Percentiles rank a stretch among this genome's conserved stretches.
These are phyloP conservation scores for Fomitopsis pinicola DNA, from an alignment of 1,284 basidiomycete genomes.

Conservation along the genomic window DNA sequence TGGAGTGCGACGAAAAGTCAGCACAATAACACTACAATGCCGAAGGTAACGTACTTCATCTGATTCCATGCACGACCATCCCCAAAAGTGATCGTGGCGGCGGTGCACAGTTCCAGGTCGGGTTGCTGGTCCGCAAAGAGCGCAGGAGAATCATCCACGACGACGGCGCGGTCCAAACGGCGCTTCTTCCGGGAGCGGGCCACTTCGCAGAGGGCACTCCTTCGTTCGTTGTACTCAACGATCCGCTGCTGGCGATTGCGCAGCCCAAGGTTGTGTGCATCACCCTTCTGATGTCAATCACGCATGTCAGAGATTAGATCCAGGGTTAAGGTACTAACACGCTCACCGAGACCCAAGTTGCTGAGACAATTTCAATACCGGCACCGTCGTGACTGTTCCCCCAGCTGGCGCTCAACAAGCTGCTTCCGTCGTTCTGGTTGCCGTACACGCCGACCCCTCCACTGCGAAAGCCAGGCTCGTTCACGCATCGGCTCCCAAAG, in stretches of 20 bases:
- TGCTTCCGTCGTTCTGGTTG: conserved; percentile 53
- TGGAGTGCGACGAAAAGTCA: background rate
- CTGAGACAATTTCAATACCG: conserved; percentile 63
- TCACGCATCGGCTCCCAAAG: conserved; percentile 20
- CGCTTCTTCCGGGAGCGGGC: conserved; percentile 25
- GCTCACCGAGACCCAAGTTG: conserved; percentile 58
- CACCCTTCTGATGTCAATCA: conserved; percentile 32
- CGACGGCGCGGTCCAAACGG: conserved; percentile 28
- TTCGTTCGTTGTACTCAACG: conserved; percentile 57
- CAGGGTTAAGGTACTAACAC: background rate
- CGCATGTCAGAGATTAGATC: background rate
- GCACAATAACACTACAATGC: too few species aligned
- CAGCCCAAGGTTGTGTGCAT: conserved; percentile 47
- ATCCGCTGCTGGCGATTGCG: conserved; percentile 63
- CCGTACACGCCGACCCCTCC: conserved; percentile 22
- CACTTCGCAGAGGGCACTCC: conserved; percentile 48
- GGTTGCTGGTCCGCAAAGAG: conserved; percentile 8
- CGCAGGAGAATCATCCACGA: conserved; percentile 13
- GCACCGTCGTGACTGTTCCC: conserved; percentile 72
- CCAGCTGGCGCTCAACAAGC: conserved; percentile 64
- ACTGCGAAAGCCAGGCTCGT: conserved; percentile 14
- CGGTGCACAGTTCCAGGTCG: conserved; percentile 27
- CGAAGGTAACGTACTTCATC: background rate
- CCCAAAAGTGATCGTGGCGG: conserved; percentile 29
- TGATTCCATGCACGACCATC: conserved; percentile 13